phyloP scores from a whole-genome alignment of 2,329 filamentous ascomycete genomes.

The Ophiosphaerella herpotricha region DNA sequence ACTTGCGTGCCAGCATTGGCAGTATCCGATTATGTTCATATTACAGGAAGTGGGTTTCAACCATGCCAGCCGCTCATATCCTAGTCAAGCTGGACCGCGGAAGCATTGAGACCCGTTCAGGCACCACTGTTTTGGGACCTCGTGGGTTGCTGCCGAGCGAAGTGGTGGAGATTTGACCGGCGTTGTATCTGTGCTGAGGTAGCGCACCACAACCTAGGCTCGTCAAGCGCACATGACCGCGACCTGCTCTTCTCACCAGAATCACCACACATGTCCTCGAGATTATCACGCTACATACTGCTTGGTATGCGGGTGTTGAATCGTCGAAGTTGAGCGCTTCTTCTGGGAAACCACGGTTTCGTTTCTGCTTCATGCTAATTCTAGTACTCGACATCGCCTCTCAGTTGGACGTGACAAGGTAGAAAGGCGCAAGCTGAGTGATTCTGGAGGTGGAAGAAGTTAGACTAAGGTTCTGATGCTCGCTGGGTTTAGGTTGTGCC shows the following conservation, averaged over 20 bases:
- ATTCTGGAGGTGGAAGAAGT: conserved; percentile 29
- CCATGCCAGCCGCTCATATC: conserved; percentile 34
- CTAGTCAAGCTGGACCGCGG: conserved; percentile 36
- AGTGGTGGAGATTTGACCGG: conserved; percentile 27
- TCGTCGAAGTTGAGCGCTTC: conserved; percentile 19
- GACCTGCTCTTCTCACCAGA: background rate
- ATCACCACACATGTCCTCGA: background rate
- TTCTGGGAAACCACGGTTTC: conserved; percentile 23
- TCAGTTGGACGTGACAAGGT: conserved; percentile 21
- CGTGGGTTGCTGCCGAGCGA: conserved; percentile 22
- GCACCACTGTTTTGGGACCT: conserved; percentile 19
- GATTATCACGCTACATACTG: background rate
- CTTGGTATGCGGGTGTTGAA: background rate
- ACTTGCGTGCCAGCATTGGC: conserved; percentile 36
- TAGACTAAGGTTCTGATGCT: conserved; percentile 35
- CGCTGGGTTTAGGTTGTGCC: conserved; percentile 33
- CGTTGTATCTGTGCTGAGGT: conserved; percentile 12
- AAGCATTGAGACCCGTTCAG: conserved; percentile 39
- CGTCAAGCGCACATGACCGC: conserved; percentile 10
- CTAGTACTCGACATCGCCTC: conserved; percentile 10
- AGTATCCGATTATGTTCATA: conserved; percentile 26
- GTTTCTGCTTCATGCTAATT: conserved; percentile 27
- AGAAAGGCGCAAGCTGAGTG: conserved; percentile 15
- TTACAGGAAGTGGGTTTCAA: conserved; percentile 43
- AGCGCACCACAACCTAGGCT: conserved; percentile 1